These are phyloP conservation scores for Suillus variegatus DNA, from an alignment of 768 basidiomycete genomes.

Conservation along the genomic window DNA sequence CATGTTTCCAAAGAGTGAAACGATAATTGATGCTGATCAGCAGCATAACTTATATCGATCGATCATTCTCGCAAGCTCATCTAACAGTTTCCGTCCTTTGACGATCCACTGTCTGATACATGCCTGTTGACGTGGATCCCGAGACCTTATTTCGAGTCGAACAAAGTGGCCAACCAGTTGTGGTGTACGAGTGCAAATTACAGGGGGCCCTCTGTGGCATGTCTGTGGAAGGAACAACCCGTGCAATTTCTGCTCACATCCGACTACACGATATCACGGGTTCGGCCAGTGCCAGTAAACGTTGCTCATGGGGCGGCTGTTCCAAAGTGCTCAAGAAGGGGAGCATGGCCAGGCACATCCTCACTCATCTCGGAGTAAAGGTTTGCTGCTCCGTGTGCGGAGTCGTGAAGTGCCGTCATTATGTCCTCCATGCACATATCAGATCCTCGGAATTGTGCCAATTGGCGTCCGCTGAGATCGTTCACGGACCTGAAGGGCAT, in stretches of 20 bases:
- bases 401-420: neutral
- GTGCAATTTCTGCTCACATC: conserved; percentile 9
- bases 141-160: neutral
- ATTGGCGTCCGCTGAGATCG: neutral
- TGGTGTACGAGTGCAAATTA: neutral
- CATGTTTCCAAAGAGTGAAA: neutral
- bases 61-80: neutral
- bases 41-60: neutral
- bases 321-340: neutral
- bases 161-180: neutral
- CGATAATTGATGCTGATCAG: neutral
- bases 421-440: neutral
- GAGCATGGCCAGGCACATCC: conserved; percentile 10
- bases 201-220: neutral
- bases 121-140: neutral
- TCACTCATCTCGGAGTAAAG: conserved; percentile 8
- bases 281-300: neutral
- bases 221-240: conserved; percentile 6
- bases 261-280: conserved; percentile 4
- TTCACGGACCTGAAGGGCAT: neutral
- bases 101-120: neutral
- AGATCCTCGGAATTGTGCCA: neutral
- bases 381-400: conserved; percentile 2
- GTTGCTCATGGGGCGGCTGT: conserved; percentile 8
- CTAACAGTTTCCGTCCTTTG: neutral